Evolutionary conservation across 257 asterid genomes (phyloP).

Genomic region (Solanum chilense): DNA sequence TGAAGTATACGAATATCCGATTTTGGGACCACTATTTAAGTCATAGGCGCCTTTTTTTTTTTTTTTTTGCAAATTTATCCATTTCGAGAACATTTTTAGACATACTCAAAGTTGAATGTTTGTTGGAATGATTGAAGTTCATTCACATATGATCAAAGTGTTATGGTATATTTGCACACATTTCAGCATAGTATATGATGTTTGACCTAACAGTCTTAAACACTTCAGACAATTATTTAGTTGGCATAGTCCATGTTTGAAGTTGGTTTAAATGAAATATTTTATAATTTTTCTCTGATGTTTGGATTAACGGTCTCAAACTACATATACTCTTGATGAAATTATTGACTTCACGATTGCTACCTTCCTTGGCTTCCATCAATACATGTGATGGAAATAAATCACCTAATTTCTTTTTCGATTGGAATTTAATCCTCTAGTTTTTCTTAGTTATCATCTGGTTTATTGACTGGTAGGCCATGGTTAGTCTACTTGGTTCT

Average conservation of each 20-base stretch:
- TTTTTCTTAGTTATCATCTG: background rate
- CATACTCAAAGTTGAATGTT: background rate
- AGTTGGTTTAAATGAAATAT: background rate
- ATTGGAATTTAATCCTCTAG: background rate
- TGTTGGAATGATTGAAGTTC: background rate
- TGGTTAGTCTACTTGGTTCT: background rate
- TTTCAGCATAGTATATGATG: background rate
- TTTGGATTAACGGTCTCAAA: background rate
- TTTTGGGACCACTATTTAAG: background rate
- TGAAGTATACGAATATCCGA: background rate
- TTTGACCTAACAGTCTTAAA: background rate
- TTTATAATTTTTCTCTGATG: background rate
- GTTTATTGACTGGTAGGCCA: background rate
- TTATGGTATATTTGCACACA: background rate
- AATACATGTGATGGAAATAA: background rate
- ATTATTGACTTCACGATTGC: background rate
- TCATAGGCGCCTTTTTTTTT: background rate
- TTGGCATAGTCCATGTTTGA: background rate
- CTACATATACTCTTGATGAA: background rate
- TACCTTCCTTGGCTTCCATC: background rate
- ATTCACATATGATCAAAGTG: background rate
- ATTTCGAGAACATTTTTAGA: background rate
- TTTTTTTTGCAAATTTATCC: background rate
- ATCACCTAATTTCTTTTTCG: background rate
- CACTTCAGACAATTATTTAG: background rate